Evolutionary conservation across 768 basidiomycete species (phyloP), one percentile per base, ranked within the genome.

Genomic region (Trametes cingulata): DNA sequence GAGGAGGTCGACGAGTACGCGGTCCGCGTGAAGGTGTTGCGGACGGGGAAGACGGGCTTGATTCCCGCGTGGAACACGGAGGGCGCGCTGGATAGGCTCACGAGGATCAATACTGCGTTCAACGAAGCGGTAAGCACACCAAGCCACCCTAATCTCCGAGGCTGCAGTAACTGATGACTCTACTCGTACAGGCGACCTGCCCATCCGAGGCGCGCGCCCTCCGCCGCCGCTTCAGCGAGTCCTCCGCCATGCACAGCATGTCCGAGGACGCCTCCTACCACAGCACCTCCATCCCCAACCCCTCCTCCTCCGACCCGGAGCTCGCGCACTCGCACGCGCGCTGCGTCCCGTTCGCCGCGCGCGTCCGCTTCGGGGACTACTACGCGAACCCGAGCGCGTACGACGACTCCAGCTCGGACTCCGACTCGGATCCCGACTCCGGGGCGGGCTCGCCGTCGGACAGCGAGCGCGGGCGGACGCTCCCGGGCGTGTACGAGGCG

Each of bases 61-160:
- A 52, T 71, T 13, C 70, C 70, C n/a, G 57, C 63, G 24, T 71
- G 70, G 70, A 67, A 68, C 58, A 50, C 65, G 25, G 70, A 71
- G 62, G 70, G 65, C 40, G 65, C 70, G 29, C 56, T 69, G 40
- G 68, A 71, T 52, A 47, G 68, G 37, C 52, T 71, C n/a, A 69
- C 70, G 55, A 43, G 70, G 45, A 47, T 68, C 54, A 71, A 71
- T 50, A 71, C 69, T 59, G 63, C 63, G 50, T 63, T 69, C 56
- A 71, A 71, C 62, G 70, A 71, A 36, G 66, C 65, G 39, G 70
- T 71, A 60, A 50, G 70, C 67, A 24, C 19, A n/a, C n/a, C n/a
- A n/a, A n/a, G n/a, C 33, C 6, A 33, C 29, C 29, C 37, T 8
- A n/a, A n/a, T n/a, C n/a, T n/a, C n/a, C n/a, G n/a, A n/a, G n/a